Percentiles rank a stretch among this genome's conserved stretches.
These are phyloP conservation scores for Scalesia atractyloides DNA, from an alignment of 129 eudicot species.

Conservation along the genomic window DNA sequence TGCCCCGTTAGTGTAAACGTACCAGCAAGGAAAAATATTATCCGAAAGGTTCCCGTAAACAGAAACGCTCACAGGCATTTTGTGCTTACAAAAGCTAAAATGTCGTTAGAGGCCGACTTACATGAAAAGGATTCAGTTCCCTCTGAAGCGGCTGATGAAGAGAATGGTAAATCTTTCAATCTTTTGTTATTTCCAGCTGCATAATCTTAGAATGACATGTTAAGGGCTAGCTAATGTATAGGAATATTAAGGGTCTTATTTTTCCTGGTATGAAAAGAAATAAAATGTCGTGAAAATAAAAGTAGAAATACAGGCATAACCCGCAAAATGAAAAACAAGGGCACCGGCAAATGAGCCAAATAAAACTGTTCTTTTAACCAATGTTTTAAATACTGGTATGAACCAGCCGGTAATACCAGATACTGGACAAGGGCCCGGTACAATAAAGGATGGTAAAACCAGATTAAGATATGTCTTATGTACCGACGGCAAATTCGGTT, in stretches of 20 bases:
- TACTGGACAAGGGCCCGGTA: no score
- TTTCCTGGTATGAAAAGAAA: neutral
- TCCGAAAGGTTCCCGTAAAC: slow-evolving; percentile 18
- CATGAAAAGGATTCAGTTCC: slow-evolving; percentile 45
- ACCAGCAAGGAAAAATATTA: slow-evolving; percentile 25
- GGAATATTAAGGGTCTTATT: neutral
- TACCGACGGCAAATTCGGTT: no score
- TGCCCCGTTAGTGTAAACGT: slow-evolving; percentile 28
- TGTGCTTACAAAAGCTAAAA: slow-evolving; percentile 47
- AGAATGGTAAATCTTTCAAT: slow-evolving; percentile 48
- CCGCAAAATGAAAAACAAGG: neutral
- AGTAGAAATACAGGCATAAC: neutral
- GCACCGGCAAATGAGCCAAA: neutral
- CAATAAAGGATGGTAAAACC: no score
- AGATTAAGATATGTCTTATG: no score
- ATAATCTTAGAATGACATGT: neutral
- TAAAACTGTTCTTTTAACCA: neutral
- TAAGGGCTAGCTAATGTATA: neutral
- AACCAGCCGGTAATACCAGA: no score
- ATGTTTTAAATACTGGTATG: no score
- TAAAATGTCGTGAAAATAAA: neutral
- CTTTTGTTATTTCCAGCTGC: slow-evolving; percentile 17
- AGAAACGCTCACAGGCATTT: slow-evolving; percentile 26
- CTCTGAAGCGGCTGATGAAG: slow-evolving; percentile 37
- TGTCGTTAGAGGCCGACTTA: slow-evolving; percentile 58